phyloP scores from a whole-genome alignment of 129 eudicot species.

The Scalesia atractyloides region DNA sequence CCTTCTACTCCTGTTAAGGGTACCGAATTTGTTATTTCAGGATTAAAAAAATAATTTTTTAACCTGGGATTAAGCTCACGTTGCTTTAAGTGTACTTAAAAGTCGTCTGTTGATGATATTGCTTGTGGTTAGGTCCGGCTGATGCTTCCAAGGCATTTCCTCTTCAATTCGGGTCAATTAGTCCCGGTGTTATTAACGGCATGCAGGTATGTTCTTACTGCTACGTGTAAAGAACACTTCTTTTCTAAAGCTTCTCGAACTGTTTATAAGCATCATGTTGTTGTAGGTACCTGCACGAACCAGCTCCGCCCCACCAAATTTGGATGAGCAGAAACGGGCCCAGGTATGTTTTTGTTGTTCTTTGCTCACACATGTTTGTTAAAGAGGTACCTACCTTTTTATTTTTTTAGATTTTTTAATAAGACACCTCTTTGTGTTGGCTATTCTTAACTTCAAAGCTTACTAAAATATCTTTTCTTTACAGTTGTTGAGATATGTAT shows the following conservation, averaged over 20 bases:
- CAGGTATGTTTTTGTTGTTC: slow-evolving; percentile 57
- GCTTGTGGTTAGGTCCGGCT: slow-evolving; percentile 42
- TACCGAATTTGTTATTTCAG: slow-evolving; percentile 15
- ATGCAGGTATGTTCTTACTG: slow-evolving; percentile 62
- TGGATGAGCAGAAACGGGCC: slow-evolving; percentile 85
- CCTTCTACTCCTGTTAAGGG: slow-evolving; percentile 80
- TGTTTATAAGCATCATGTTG: slow-evolving; percentile 10
- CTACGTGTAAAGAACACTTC: slow-evolving; percentile 11
- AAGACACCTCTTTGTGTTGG: neutral
- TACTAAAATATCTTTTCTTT: neutral
- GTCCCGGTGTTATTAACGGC: slow-evolving; percentile 67
- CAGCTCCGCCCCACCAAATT: slow-evolving; percentile 86
- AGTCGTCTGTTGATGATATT: slow-evolving; percentile 12
- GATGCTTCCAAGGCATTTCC: slow-evolving; percentile 61
- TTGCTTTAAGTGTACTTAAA: neutral
- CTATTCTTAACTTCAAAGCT: neutral
- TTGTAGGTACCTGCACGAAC: slow-evolving; percentile 86
- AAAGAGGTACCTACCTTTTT: neutral
- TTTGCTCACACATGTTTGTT: neutral
- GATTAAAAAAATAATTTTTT: neutral
- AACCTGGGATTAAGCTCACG: neutral
- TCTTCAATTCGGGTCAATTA: slow-evolving; percentile 90
- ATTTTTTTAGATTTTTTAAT: neutral
- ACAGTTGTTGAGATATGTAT: neutral
- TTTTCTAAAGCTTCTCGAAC: neutral